These are phyloP conservation scores for Fusarium algeriense DNA, from an alignment of 2,329 filamentous ascomycete species.

Conservation along the genomic window DNA sequence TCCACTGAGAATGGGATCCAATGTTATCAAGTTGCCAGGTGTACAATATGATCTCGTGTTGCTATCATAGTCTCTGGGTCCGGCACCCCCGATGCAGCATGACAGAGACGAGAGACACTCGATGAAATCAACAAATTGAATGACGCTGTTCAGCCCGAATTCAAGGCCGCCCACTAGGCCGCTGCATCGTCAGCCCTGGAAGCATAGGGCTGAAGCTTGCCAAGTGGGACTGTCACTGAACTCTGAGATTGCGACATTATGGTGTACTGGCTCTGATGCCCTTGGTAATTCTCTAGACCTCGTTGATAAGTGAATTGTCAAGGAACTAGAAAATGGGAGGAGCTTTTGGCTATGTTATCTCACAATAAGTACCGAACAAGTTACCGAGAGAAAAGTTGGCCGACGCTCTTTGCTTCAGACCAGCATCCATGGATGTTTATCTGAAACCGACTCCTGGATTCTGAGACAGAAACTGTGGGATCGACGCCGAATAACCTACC, in stretches of 20 bases:
- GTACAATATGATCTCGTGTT: conserved; percentile 12
- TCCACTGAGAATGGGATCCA: conserved; percentile 4
- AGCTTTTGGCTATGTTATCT: background rate
- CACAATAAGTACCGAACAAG: background rate
- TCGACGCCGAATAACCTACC: conserved; percentile 25
- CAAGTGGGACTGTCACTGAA: conserved; percentile 34
- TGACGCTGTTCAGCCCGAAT: conserved; percentile 14
- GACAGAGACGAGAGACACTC: background rate
- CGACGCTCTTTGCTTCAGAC: background rate
- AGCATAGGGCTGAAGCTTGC: conserved; percentile 41
- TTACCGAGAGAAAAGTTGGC: background rate
- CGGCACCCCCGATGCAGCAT: conserved; percentile 21
- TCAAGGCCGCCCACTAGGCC: conserved; percentile 27
- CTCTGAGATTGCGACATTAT: conserved; percentile 10
- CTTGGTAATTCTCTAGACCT: background rate
- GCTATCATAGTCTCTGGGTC: background rate
- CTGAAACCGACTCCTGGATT: conserved; percentile 21
- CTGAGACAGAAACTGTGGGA: conserved; percentile 35
- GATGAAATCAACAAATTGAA: background rate
- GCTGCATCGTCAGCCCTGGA: conserved; percentile 31
- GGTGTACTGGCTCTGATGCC: conserved; percentile 7
- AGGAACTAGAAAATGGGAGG: background rate
- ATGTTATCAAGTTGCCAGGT: conserved; percentile 5
- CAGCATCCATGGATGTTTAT: conserved; percentile 1
- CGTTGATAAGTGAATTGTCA: background rate